Evolutionary conservation across 139 green algal species (phyloP).

Genomic region (Trebouxia sp.): DNA sequence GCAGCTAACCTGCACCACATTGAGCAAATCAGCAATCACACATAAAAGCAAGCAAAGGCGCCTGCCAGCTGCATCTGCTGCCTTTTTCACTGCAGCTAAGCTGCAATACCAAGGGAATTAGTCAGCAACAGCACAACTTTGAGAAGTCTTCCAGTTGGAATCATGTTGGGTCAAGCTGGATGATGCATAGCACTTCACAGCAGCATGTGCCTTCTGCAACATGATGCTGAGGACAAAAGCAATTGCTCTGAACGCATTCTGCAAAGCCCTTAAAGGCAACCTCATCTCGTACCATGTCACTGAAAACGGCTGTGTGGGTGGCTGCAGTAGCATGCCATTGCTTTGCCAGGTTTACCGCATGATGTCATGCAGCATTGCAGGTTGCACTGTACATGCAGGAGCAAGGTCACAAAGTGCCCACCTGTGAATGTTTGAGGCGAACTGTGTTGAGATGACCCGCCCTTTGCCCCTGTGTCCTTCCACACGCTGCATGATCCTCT

Average conservation of each 20-base stretch:
- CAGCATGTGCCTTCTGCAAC: too few species aligned
- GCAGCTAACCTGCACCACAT: conserved; percentile 31
- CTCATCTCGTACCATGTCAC: too few species aligned
- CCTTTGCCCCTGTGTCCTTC: conserved; percentile 79
- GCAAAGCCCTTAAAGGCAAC: too few species aligned
- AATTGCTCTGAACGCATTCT: too few species aligned
- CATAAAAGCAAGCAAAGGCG: conserved; percentile 48
- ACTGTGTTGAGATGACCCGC: conserved; percentile 90
- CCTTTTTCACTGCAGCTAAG: conserved; percentile 78
- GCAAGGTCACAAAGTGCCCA: neutral
- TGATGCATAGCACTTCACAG: too few species aligned
- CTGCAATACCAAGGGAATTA: neutral
- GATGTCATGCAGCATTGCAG: neutral
- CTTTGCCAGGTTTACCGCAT: too few species aligned
- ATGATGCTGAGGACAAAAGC: too few species aligned
- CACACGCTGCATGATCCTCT: conserved; percentile 72
- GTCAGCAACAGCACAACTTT: neutral
- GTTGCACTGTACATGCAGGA: neutral
- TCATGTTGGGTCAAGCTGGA: too few species aligned
- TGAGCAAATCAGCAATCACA: neutral
- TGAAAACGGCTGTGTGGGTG: too few species aligned
- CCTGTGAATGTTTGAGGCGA: conserved; percentile 93
- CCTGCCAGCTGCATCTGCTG: conserved; percentile 87
- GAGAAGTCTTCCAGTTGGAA: too few species aligned
- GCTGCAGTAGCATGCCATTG: too few species aligned